A percentile compares a stretch with the other conserved stretches of the same genome.
These are phyloP conservation scores for Volvox africanus DNA, from an alignment of 139 green algal genomes.

Conservation along the genomic window DNA sequence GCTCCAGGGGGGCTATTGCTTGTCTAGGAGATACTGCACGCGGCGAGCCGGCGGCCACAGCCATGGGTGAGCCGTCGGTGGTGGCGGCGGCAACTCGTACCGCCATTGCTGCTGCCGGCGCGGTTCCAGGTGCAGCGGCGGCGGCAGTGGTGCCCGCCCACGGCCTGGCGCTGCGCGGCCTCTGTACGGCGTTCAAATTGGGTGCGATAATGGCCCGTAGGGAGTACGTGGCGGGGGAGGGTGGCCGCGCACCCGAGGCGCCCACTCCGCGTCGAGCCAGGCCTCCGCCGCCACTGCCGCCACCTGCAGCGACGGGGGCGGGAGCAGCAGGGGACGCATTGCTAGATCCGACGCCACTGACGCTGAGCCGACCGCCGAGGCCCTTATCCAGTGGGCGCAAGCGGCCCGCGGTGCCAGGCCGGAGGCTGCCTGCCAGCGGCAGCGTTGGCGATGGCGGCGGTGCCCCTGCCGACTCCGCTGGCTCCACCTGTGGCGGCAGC, in stretches of 20 bases:
- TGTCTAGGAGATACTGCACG: not conserved
- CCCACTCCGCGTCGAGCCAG: slow-evolving; percentile 5
- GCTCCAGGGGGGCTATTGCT: not conserved
- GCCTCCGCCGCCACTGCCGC: not conserved
- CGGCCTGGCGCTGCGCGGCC: slow-evolving; percentile 3
- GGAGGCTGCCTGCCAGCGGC: not conserved
- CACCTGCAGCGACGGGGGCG: not conserved
- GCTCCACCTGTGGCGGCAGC: not conserved
- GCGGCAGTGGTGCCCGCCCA: not conserved
- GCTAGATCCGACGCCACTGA: not conserved
- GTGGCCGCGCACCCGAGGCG: slow-evolving; percentile 12
- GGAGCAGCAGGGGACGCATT: not conserved
- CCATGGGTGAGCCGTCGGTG: not conserved
- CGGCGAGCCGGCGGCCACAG: not conserved
- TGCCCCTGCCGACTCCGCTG: not conserved
- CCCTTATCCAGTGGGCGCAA: not conserved
- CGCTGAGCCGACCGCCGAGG: not conserved
- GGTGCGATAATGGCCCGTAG: not conserved
- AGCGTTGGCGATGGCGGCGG: not conserved
- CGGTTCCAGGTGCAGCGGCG: not conserved
- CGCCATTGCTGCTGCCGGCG: not conserved
- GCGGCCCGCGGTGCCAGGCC: slow-evolving; percentile 5
- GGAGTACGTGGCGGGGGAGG: slow-evolving; percentile 21
- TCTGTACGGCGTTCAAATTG: not conserved
- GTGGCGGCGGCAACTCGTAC: not conserved